Conservation (phyloP, 371 early-diverging fungal genomes). For the Circinella umbellata region DNA sequence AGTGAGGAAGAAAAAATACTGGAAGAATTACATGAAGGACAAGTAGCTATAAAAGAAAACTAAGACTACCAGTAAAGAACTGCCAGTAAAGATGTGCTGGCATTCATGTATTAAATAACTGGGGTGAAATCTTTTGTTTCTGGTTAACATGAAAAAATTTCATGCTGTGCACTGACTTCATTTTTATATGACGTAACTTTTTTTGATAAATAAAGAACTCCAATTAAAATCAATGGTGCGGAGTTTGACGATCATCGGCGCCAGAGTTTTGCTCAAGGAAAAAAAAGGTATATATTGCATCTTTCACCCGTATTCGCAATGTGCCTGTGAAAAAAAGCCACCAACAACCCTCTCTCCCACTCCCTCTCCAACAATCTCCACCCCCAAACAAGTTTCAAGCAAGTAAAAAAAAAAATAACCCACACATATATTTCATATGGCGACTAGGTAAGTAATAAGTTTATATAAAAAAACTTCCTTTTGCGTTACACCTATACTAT, state of each 20-base stretch:
- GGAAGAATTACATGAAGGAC: too few species aligned
- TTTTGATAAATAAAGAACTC: too few species aligned
- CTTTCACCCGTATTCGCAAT: not conserved
- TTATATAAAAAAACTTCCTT: slow-evolving; percentile 1
- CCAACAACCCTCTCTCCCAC: not conserved
- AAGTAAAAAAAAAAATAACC: not conserved
- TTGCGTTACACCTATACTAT: not conserved
- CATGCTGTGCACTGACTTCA: too few species aligned
- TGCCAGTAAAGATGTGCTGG: too few species aligned
- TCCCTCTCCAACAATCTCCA: slow-evolving; percentile 3
- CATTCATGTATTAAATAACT: too few species aligned
- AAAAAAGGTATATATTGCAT: slow-evolving; percentile 4
- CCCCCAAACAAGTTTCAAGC: slow-evolving; percentile 7
- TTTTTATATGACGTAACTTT: too few species aligned
- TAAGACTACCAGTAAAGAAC: too few species aligned
- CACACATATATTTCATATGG: slow-evolving; percentile 27
- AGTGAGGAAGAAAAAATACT: too few species aligned
- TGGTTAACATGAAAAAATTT: too few species aligned
- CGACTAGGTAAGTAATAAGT: slow-evolving; percentile 31
- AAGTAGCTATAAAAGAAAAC: too few species aligned
- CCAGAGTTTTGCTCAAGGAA: not conserved
- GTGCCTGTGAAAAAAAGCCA: slow-evolving; percentile 2
- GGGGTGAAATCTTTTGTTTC: too few species aligned
- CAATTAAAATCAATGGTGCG: not conserved
- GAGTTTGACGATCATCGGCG: not conserved